Evolutionary conservation across 345 rosid species (phyloP).

Genomic region (Eucalyptus pumila): DNA sequence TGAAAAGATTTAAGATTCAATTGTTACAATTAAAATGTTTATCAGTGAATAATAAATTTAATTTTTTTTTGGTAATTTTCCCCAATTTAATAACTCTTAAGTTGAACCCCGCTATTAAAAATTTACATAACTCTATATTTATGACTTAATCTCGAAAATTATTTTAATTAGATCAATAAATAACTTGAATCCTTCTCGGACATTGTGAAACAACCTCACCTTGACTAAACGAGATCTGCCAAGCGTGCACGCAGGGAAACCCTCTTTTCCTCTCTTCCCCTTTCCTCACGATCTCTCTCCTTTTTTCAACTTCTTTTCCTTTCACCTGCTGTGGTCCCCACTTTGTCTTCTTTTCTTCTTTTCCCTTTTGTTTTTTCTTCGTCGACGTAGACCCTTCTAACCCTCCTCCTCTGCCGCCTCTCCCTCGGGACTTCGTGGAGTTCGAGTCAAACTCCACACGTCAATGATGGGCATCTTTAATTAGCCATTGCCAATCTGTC

Average conservation of each 20-base stretch:
- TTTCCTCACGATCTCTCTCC: neutral
- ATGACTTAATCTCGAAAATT: too few relatives aligned
- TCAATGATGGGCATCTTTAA: neutral
- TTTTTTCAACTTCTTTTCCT: neutral
- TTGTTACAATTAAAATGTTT: rapidly evolving
- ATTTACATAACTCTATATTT: too few relatives aligned
- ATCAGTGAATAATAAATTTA: too few relatives aligned
- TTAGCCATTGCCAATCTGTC: neutral
- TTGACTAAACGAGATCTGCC: neutral
- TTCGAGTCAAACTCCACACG: neutral
- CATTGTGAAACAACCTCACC: too few relatives aligned
- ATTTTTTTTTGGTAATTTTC: rapidly evolving
- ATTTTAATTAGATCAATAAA: too few relatives aligned
- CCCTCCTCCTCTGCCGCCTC: neutral
- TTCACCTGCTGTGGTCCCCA: neutral
- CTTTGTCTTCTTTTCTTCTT: neutral
- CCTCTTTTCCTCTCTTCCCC: neutral
- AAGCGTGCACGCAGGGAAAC: neutral
- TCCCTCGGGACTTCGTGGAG: neutral
- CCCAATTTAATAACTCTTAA: too few relatives aligned
- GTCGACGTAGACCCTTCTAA: rapidly evolving
- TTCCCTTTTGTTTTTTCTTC: neutral
- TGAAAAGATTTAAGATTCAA: rapidly evolving
- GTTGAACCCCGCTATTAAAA: neutral
- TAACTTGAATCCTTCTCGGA: neutral